A percentile compares a stretch with the other conserved stretches of the same genome.
phyloP scores from a whole-genome alignment of 257 asterid species.

The Forsythia suspensa region DNA sequence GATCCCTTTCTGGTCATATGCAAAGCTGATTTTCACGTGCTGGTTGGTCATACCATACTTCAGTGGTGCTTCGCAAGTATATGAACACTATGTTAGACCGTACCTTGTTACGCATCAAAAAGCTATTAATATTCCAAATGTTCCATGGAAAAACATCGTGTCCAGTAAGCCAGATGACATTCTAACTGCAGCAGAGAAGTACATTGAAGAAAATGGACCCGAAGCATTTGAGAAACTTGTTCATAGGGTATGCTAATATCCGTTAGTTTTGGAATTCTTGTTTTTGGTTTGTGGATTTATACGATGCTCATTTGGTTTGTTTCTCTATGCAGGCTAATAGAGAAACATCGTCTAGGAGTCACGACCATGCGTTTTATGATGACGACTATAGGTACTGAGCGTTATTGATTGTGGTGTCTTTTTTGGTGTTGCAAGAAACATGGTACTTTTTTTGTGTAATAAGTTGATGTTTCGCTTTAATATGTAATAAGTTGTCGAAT shows the following conservation, averaged over 20 bases:
- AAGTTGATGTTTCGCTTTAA: neutral
- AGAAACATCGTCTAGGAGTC: constrained; percentile 39
- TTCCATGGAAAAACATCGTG: constrained; percentile 63
- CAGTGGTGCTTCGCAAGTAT: constrained; percentile 92
- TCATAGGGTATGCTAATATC: constrained; percentile 51
- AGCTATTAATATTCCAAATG: constrained; percentile 69
- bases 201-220: constrained; percentile 66
- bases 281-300: neutral
- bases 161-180: constrained; percentile 74
- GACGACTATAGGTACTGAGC: constrained; percentile 62
- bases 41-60: constrained; percentile 98
- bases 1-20: constrained; percentile 96
- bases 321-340: constrained; percentile 50
- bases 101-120: constrained; percentile 64
- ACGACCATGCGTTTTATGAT: constrained; percentile 38
- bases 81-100: constrained; percentile 85
- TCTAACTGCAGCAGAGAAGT: constrained; percentile 78
- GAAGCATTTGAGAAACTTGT: constrained; percentile 70
- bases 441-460: constrained; percentile 37
- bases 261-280: neutral
- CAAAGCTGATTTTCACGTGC: constrained; percentile 78
- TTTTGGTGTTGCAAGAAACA: constrained; percentile 1
- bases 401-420: neutral
- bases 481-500: too few species aligned
- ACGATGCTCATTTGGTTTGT: constrained; percentile 11